A percentile compares a stretch with the other conserved stretches of the same genome.
These are phyloP conservation scores for Pinus taeda DNA, from an alignment of 75 land plant genomes.

Conservation along the genomic window DNA sequence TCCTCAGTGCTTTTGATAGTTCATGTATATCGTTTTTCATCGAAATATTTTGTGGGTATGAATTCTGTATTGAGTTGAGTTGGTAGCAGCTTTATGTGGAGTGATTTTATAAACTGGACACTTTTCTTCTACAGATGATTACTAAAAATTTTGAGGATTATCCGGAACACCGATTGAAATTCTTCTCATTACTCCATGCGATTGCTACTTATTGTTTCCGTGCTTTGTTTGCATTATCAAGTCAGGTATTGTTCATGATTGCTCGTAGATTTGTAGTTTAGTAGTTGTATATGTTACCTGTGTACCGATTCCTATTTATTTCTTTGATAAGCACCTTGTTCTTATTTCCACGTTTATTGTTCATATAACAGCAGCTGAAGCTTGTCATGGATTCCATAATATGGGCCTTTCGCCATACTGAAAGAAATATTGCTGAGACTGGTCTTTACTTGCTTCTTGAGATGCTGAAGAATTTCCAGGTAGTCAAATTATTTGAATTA, in stretches of 20 bases:
- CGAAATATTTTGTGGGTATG: no score
- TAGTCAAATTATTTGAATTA: conserved; percentile 7
- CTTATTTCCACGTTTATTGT: not conserved
- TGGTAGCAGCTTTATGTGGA: not conserved
- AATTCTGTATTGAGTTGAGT: not conserved
- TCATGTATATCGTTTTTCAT: not conserved
- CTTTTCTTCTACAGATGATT: conserved; percentile 71
- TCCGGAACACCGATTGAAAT: conserved; percentile 97
- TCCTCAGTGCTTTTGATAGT: not conserved
- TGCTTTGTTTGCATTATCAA: conserved; percentile 77
- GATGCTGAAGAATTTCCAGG: conserved; percentile 97
- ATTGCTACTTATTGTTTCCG: conserved; percentile 94
- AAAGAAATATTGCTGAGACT: conserved; percentile 99
- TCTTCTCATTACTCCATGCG: conserved; percentile 91
- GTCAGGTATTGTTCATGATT: conserved; percentile 47
- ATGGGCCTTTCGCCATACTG: conserved; percentile 95
- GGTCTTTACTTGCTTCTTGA: conserved; percentile 89
- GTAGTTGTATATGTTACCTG: not conserved
- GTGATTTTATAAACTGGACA: not conserved
- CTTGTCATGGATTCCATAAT: conserved; percentile 95
- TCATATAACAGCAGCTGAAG: conserved; percentile 78
- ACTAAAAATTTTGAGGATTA: conserved; percentile 99
- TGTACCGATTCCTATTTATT: not conserved
- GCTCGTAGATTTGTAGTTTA: no score
- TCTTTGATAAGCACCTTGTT: not conserved